phyloP scores from a whole-genome alignment of 345 rosid species.

The Chamaenerion angustifolium region DNA sequence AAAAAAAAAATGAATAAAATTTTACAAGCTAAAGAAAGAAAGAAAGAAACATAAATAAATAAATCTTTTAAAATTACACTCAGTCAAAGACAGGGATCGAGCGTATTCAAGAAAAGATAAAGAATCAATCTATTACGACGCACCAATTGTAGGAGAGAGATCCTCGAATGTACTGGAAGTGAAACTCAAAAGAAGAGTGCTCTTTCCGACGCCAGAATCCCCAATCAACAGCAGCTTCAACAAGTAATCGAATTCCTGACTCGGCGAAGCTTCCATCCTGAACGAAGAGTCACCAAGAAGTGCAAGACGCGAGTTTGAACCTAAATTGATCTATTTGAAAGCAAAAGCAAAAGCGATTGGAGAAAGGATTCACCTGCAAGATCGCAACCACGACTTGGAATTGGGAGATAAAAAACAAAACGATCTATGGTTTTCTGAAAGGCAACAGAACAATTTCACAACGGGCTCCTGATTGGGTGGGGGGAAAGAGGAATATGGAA shows the following conservation, averaged over 20 bases:
- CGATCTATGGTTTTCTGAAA: too few species aligned
- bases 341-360: too few species aligned
- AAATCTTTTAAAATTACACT: neutral
- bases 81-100: neutral
- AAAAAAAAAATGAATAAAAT: neutral
- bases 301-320: too few species aligned
- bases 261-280: constrained; percentile 4
- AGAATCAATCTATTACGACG: neutral
- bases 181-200: constrained; percentile 38
- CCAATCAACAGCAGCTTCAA: constrained; percentile 46
- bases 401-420: too few species aligned
- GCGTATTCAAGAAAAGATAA: neutral
- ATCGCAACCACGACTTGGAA: too few species aligned
- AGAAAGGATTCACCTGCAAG: too few species aligned
- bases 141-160: constrained; percentile 39
- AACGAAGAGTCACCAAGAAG: too few species aligned
- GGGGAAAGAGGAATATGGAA: too few species aligned
- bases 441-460: too few species aligned
- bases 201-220: constrained; percentile 46
- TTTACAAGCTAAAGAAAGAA: neutral
- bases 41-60: too few species aligned
- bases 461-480: too few species aligned
- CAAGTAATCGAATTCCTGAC: constrained; percentile 6
- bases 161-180: constrained; percentile 26
- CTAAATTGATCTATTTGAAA: too few species aligned